These are phyloP conservation scores for Fereydounia khargensis DNA, from an alignment of 1,284 basidiomycete species.

Conservation along the genomic window DNA sequence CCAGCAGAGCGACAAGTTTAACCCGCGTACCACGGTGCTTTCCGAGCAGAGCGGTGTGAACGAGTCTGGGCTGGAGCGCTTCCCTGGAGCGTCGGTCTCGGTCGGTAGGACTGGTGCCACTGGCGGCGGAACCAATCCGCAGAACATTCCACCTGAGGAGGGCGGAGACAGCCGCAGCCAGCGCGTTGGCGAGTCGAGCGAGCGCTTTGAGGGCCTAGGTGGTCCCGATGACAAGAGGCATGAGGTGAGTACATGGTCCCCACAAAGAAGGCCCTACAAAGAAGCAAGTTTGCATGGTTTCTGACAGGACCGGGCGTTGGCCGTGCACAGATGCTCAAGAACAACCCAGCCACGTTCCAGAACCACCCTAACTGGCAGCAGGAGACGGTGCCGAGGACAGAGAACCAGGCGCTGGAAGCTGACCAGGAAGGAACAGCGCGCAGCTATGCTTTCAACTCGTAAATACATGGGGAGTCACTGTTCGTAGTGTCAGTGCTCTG, in stretches of 20 bases:
- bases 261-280: no score
- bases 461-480: no score
- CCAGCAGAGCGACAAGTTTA: slow-evolving; percentile 31
- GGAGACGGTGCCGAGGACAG: slow-evolving; percentile 35
- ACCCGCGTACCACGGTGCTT: slow-evolving; percentile 33
- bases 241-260: no score
- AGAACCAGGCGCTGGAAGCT: slow-evolving; percentile 34
- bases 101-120: slow-evolving; percentile 41
- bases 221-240: slow-evolving; percentile 43
- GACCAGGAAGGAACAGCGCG: slow-evolving; percentile 33
- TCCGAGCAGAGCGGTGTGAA: slow-evolving; percentile 41
- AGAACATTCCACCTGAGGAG: slow-evolving; percentile 44
- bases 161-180: slow-evolving; percentile 34
- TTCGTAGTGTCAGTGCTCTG: no score
- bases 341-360: slow-evolving; percentile 37
- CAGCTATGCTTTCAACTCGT: slow-evolving; percentile 34
- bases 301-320: no score
- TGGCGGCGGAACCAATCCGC: slow-evolving; percentile 40
- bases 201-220: slow-evolving; percentile 39
- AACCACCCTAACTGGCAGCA: slow-evolving; percentile 23
- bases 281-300: no score
- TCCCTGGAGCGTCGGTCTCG: slow-evolving; percentile 34
- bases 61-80: slow-evolving; percentile 33
- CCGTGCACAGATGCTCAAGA: no score
- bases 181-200: slow-evolving; percentile 33